A percentile compares a stretch with the other conserved stretches of the same genome.
These are phyloP conservation scores for Aspergillus sp. DNA, from an alignment of 2,329 filamentous ascomycete genomes.

Conservation along the genomic window DNA sequence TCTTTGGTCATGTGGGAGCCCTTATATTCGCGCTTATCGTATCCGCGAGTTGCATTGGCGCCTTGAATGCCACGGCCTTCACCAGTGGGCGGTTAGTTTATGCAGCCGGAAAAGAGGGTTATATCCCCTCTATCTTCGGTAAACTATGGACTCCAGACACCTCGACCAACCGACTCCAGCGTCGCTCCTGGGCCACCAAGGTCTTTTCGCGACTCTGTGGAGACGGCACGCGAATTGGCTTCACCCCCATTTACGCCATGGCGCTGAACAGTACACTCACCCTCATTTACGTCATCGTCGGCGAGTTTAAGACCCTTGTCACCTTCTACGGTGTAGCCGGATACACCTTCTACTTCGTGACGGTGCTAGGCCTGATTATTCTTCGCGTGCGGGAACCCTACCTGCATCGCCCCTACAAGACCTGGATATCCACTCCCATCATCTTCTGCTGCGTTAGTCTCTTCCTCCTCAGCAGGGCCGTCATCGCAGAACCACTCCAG, in stretches of 20 bases:
- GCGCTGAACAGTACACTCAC: slow-evolving; percentile 77
- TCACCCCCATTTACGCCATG: slow-evolving; percentile 92
- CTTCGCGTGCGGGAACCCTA: slow-evolving; percentile 83
- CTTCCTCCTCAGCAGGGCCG: slow-evolving; percentile 82
- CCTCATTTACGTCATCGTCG: slow-evolving; percentile 74
- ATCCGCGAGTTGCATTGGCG: slow-evolving; percentile 87
- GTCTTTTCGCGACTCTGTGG: slow-evolving; percentile 65
- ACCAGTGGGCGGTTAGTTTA: slow-evolving; percentile 91
- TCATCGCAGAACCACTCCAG: slow-evolving; percentile 89
- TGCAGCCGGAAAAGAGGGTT: slow-evolving; percentile 91
- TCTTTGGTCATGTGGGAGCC: slow-evolving; percentile 82
- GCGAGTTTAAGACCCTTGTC: slow-evolving; percentile 86
- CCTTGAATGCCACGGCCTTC: slow-evolving; percentile 91
- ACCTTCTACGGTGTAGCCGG: slow-evolving; percentile 98
- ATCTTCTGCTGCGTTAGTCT: slow-evolving; percentile 98
- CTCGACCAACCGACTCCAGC: slow-evolving; percentile 40
- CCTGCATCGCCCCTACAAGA: slow-evolving; percentile 87
- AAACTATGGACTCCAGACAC: slow-evolving; percentile 68
- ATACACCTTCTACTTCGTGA: slow-evolving; percentile 96
- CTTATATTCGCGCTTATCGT: slow-evolving; percentile 87
- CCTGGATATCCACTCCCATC: slow-evolving; percentile 95
- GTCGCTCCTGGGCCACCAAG: slow-evolving; percentile 59
- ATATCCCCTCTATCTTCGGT: slow-evolving; percentile 80
- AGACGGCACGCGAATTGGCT: slow-evolving; percentile 80
- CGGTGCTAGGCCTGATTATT: slow-evolving; percentile 89